Evolutionary conservation across 106 monocot genomes (phyloP).

Genomic region (Allium fistulosum): DNA sequence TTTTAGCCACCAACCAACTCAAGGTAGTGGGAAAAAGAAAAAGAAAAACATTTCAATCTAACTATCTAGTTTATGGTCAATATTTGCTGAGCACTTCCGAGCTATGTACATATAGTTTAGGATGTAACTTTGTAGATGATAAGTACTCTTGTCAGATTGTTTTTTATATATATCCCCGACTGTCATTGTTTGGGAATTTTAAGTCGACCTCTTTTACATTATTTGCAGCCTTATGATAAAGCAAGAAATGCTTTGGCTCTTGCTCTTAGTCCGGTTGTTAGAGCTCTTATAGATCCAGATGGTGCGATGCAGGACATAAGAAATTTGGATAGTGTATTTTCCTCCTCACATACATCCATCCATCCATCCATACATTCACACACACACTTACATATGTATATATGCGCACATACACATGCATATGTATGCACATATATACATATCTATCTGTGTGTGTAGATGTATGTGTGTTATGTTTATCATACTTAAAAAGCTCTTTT

Average conservation of each 20-base stretch:
- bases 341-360: neutral
- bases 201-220: too few relatives aligned
- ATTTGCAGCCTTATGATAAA: constrained; percentile 81
- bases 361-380: too few relatives aligned
- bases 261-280: constrained; percentile 91
- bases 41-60: too few relatives aligned
- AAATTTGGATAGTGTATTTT: constrained; percentile 47
- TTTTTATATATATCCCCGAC: too few relatives aligned
- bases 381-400: too few relatives aligned
- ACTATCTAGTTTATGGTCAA: too few relatives aligned
- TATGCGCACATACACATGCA: too few relatives aligned
- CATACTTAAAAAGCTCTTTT: constrained; percentile 1
- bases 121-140: neutral
- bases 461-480: too few relatives aligned
- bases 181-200: neutral
- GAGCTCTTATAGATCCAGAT: constrained; percentile 89
- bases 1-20: constrained; percentile 85
- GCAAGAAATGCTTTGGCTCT: constrained; percentile 96
- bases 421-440: too few relatives aligned
- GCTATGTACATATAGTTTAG: neutral
- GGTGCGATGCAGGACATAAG: constrained; percentile 83
- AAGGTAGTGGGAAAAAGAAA: constrained; percentile 25
- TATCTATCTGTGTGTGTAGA: too few relatives aligned
- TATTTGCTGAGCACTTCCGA: neutral
- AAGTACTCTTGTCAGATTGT: too few relatives aligned